Conservation (phyloP, 257 asterid genomes). For the Solanum pinnatisectum region DNA sequence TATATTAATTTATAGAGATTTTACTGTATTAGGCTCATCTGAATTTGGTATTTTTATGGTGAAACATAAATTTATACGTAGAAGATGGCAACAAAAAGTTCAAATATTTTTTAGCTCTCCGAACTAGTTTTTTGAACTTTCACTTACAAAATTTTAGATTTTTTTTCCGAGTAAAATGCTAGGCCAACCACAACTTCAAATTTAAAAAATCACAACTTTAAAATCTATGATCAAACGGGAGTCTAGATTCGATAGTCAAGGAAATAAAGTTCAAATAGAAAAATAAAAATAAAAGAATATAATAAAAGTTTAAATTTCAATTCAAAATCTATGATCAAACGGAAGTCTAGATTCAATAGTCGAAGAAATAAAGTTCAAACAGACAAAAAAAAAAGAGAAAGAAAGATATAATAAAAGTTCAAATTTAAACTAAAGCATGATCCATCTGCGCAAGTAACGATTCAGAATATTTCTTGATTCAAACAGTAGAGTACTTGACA, state of each 20-base stretch:
- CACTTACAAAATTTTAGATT: too few relatives aligned
- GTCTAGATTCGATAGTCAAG: too few relatives aligned
- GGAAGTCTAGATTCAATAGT: neutral
- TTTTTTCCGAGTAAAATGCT: too few relatives aligned
- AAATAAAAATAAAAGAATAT: too few relatives aligned
- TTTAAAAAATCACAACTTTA: too few relatives aligned
- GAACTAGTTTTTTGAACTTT: neutral
- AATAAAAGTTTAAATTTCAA: too few relatives aligned
- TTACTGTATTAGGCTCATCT: neutral
- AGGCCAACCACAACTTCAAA: neutral
- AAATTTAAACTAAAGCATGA: conserved; percentile 1
- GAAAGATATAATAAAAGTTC: neutral
- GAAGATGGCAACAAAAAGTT: neutral
- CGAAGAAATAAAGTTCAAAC: conserved; percentile 10
- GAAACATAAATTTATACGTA: neutral
- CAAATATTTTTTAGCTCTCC: neutral
- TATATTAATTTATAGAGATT: too few relatives aligned
- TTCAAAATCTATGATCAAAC: neutral
- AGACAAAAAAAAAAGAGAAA: neutral
- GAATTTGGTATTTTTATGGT: neutral
- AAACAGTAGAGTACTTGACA: neutral
- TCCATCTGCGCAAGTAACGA: neutral
- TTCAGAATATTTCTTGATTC: neutral
- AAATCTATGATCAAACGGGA: too few relatives aligned
- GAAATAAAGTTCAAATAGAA: too few relatives aligned